Evolutionary conservation across 345 rosid species (phyloP), one percentile per base, ranked within the genome.

Genomic region (Schrenkiella parvula): DNA sequence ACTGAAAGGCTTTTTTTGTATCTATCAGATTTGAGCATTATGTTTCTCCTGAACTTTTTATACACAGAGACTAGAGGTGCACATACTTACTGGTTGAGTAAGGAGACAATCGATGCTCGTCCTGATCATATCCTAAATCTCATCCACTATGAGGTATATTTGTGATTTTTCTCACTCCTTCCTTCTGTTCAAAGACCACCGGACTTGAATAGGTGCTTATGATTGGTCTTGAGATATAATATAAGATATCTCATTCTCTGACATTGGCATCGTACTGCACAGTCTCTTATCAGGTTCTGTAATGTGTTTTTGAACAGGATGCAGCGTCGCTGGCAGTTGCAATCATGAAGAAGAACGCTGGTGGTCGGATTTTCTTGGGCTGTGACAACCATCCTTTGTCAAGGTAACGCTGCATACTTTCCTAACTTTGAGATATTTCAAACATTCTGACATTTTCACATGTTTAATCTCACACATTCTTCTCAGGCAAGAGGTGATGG

Each of bases 301-400:
- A 46, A 37, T 54, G 52, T 68, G 9, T 10, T 56, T 26, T 1
- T 47, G 21, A 35, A 66, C 78, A 95, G 97, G 99, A 91, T 81
- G 97, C 99, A 58, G 97, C 99, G 41, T 88, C 96, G n/a, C 84
- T 91, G 10, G 82, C 87, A 1, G 72, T 91, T 77, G 81, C 90
- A 34, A 86, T 95, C 78, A 73, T 95, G 87, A 89, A 89, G 82
- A 91, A 88, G 82, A 88, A 87, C 58, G 42, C 83, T 18, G 76
- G 79, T 43, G 87, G 88, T 60, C 83, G 72, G 42, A 86, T 89
- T 73, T 88, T 91, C 82, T 82, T 91, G 84, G 99, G 99, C 38
- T 91, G 99, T 72, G 99, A 95, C 77, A 89, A 95, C 75, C 90
- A 89, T 80, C 99, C 99, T 57, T 28, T 95, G 79, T 88, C 99